Conservation (phyloP, 2,329 filamentous ascomycete genomes). For the Tothia fuscella region DNA sequence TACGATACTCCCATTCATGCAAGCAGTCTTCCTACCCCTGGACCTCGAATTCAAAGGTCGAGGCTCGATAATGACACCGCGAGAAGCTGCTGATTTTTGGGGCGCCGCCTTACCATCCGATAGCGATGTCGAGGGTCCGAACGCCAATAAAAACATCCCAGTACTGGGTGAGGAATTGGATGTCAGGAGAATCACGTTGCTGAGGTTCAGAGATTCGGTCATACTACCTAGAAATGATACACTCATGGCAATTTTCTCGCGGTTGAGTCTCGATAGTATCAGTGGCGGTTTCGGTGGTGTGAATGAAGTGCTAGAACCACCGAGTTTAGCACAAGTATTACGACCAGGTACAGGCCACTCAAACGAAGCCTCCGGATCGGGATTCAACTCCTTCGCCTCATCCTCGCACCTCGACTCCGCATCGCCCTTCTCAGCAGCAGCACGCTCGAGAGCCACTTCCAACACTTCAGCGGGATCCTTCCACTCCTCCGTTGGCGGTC, state of each 20-base stretch:
- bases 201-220: conserved; percentile 77
- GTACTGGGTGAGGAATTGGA: conserved; percentile 55
- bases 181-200: conserved; percentile 76
- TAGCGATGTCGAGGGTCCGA: conserved; percentile 15
- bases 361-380: conserved; percentile 14
- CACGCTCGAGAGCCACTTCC: conserved; percentile 67
- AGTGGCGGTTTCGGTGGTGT: conserved; percentile 29
- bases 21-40: conserved; percentile 85
- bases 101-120: conserved; percentile 44
- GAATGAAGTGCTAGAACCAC: conserved; percentile 10
- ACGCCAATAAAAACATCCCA: conserved; percentile 21
- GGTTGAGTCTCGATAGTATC: conserved; percentile 70
- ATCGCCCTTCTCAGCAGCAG: conserved; percentile 35
- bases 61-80: conserved; percentile 63
- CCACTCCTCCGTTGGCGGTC: conserved; percentile 17
- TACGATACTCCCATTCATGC: conserved; percentile 80
- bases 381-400: conserved; percentile 16
- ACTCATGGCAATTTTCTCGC: conserved; percentile 80
- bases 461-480: conserved; percentile 55
- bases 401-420: conserved; percentile 23
- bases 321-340: conserved; percentile 15
- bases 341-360: conserved; percentile 22
- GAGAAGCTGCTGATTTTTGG: conserved; percentile 86
- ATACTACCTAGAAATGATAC: conserved; percentile 82
- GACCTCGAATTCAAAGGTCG: conserved; percentile 86